Evolutionary conservation across 208 protist species (phyloP), one percentile per base, ranked within the genome.

Genomic region (Leishmania aethiopica): DNA sequence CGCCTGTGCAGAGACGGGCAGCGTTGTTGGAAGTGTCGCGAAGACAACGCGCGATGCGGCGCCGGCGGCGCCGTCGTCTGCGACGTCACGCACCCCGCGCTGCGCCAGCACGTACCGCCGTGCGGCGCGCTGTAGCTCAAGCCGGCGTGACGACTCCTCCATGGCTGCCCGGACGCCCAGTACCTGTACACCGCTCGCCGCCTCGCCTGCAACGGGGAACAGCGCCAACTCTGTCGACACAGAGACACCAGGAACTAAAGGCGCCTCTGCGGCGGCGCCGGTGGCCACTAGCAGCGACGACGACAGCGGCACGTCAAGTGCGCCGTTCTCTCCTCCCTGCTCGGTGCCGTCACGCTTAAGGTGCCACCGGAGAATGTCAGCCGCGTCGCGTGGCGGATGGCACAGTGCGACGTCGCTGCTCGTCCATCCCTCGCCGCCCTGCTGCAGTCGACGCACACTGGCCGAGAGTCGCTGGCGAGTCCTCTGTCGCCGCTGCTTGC

Each of bases 91-190:
- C 40, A 90, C 86, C 13, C 91, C 93, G 32, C 91, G 91, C 73
- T 95, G 90, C 0, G 90, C 85, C 7, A 96, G 84, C n/a, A 86
- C 86, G 79, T 91, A 91, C 22, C 53, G 80, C 17, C 92, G 89
- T 13, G 91, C 90, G 19, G 86, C 89, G 13, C 91, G 89, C 78
- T 97, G 94, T 69, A 94, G 84, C 80, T 93, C 86, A 37, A 96
- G 79, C 22, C 94, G 90, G 7, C 89, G 82, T 17, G 79, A 87
- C 0, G 93, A 92, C 83, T 96, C 92, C 84, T 95, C 90, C 86
- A 95, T 88, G 0, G 93, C 92, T 0, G 89, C 88, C 40, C 89
- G 91, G 51, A 94, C 72, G 47, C 94, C 91, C 42, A 89, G 75
- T 66, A 86, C 74, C 69, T 60, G 35, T 40, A 37, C 74, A 47